Conservation (phyloP, 768 basidiomycete species). For the Agaricus blazei region DNA sequence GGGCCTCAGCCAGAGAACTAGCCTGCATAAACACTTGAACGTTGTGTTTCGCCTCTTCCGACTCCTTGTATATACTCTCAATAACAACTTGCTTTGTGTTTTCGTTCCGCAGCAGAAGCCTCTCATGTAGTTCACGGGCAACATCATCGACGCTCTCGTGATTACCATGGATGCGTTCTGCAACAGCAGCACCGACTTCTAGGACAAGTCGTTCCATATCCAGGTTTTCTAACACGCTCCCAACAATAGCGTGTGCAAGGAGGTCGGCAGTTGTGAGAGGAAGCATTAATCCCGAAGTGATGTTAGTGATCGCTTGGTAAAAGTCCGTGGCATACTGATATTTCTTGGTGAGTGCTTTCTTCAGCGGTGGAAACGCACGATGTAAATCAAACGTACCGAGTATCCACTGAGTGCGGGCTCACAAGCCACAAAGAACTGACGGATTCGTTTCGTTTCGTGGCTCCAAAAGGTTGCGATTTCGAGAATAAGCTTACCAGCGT, state of each 20-base stretch:
- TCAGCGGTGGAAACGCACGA: not conserved
- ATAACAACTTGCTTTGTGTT: constrained; percentile 96
- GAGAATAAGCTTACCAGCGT: constrained; percentile 58
- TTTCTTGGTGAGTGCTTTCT: constrained; percentile 1
- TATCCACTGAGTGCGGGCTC: constrained; percentile 94
- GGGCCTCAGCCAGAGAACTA: constrained; percentile 63
- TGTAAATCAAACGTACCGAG: constrained; percentile 46
- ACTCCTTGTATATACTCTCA: constrained; percentile 93
- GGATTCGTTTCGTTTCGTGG: constrained; percentile 9
- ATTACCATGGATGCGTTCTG: constrained; percentile 85
- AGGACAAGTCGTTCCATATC: constrained; percentile 97
- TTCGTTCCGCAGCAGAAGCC: constrained; percentile 85
- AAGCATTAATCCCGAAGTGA: constrained; percentile 94
- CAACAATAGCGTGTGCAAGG: constrained; percentile 93
- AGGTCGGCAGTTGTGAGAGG: constrained; percentile 94
- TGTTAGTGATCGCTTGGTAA: constrained; percentile 86
- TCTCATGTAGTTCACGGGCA: constrained; percentile 90
- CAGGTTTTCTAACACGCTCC: constrained; percentile 93
- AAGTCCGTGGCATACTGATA: constrained; percentile 86
- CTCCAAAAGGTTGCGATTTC: not conserved
- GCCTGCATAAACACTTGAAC: constrained; percentile 81
- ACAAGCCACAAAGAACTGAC: constrained; percentile 97
- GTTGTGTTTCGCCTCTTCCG: constrained; percentile 85
- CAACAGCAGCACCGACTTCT: constrained; percentile 92
- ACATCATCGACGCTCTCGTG: constrained; percentile 97